Base-by-base conservation (phyloP, 1,284 basidiomycete genomes). In the Moesziomyces sp. region DNA sequence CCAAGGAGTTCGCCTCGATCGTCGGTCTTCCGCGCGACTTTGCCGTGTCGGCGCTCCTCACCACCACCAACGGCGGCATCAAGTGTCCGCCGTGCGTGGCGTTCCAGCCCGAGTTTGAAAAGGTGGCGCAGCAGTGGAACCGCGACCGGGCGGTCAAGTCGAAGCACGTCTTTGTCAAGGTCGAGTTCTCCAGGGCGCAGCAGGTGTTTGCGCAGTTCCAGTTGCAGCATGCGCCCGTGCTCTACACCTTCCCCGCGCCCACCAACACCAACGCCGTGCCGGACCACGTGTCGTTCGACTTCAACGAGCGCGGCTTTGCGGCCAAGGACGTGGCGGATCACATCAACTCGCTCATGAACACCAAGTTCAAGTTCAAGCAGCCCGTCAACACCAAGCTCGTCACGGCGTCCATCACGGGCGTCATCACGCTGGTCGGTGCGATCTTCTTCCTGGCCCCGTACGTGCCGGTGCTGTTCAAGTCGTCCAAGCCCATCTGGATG, bases 81-180 rank as follows among this genome's bases (percentile, higher is more conserved):
- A 73, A 76, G 46, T 81, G 79, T 54, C 61, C 52, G 9, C 79
- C 79, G 2, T 81, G 79, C 50, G 42, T 57, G 7, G 49, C 48
- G 6, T 81, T 80, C 58, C 74, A 76, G 46, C 79, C 79, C 18
- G 66, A 75, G 40, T 81, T 78, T 46, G 74, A 79, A 11, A 61
- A 49, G 14, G 26, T 80, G 7, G 64, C 79, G 18, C 52, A 52
- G n/a, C 65, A 69, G 38, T 80, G 76, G 71, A 66, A 58, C 35
- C 70, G 60, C 24, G 56, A 67, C 46, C 54, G 58, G 28, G 23
- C 58, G 13, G 56, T 67, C 43, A 70, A 71, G 47, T 5, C 34
- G 3, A 72, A 69, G 38, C 64, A 78, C 43, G 69, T 80, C 40
- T 80, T 81, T 51, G 49, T 73, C 50, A 64, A 70, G 46, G 57